Evolutionary conservation across 371 early-diverging fungal species (phyloP), one percentile per base, ranked within the genome.

Genomic region (Rhizopus arrhizus): DNA sequence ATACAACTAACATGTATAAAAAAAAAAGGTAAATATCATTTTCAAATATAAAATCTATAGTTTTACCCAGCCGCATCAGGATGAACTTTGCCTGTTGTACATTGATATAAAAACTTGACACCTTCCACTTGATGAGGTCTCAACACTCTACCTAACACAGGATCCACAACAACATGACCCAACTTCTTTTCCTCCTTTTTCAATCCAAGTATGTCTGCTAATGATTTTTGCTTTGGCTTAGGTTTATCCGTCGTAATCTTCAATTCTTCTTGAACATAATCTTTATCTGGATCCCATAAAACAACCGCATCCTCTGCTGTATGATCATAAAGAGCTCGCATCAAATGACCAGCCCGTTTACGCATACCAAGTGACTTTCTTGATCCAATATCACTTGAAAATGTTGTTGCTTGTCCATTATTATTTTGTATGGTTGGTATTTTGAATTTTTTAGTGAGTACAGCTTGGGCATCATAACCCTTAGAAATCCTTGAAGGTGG

Each of bases 71-170:
- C 73, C 3, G 88, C 86, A 61, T 81, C 73, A 16, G 80, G 77
- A 36, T 81, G 78, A 5, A 83, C 84, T 56, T 69, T 68, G 3
- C 96, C 98, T 2, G 95, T 96, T 0, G 90, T 85, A 73, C 98
- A 98, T 40, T 92, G 85, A 80, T 91, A 98, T 63, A 98, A 70
- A 67, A 98, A 98, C 53, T 71, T 65, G 13, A 80, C 95, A 46
- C 98, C 98, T 66, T 97, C 97, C 13, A 96, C 81, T 66, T 98
- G 96, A 75, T 98, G 98, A 0, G 97, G 97, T 5, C 98, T 87
- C 58, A 98, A 65, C n/a, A 94, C 86, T 58, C 85, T 83, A 2
- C 86, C 84, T 2, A 98, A 80, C 0, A 85, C 75, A 4, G 98
- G 98, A 74, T 98, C 98, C 9, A 89, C 85, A 22, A 87, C 84